Evolutionary conservation across 169 alveolate genomes (phyloP).

Genomic region (Ichthyophthirius multifiliis): DNA sequence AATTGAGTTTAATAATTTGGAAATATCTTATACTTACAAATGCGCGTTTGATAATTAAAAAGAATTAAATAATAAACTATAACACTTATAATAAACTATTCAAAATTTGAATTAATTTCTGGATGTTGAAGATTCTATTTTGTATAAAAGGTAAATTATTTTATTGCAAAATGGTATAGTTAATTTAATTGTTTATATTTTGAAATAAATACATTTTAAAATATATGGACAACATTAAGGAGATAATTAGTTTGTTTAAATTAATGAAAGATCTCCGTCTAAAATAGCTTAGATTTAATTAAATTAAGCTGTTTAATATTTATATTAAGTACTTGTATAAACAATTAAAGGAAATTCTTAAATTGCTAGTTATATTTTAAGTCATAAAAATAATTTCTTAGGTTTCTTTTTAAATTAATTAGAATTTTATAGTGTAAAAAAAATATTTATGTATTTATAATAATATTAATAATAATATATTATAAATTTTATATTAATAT

Average conservation of each 20-base stretch:
- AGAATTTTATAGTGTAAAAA: neutral
- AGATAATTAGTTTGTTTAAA: neutral
- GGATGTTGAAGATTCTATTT: conserved; percentile 6
- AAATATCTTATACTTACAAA: conserved; percentile 13
- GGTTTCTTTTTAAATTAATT: neutral
- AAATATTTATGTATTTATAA: no score
- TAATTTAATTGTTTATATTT: conserved; percentile 14
- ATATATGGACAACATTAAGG: conserved; percentile 12
- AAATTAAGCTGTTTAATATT: neutral
- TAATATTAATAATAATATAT: no score
- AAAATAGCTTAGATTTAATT: conserved; percentile 33
- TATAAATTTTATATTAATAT: neutral
- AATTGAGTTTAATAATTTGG: neutral
- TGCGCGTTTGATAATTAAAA: conserved; percentile 32
- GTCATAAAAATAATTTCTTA: neutral
- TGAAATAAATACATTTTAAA: conserved; percentile 6
- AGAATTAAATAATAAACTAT: conserved; percentile 9
- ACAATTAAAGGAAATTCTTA: conserved; percentile 17
- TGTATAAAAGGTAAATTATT: conserved; percentile 2
- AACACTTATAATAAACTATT: conserved; percentile 2
- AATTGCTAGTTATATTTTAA: neutral
- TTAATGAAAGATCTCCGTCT: conserved; percentile 21
- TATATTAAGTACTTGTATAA: neutral
- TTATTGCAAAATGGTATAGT: conserved; percentile 25
- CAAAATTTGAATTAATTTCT: conserved; percentile 19